Evolutionary conservation across 2,329 filamentous ascomycete species (phyloP).

Genomic region (Sarocladiaceae sp.): DNA sequence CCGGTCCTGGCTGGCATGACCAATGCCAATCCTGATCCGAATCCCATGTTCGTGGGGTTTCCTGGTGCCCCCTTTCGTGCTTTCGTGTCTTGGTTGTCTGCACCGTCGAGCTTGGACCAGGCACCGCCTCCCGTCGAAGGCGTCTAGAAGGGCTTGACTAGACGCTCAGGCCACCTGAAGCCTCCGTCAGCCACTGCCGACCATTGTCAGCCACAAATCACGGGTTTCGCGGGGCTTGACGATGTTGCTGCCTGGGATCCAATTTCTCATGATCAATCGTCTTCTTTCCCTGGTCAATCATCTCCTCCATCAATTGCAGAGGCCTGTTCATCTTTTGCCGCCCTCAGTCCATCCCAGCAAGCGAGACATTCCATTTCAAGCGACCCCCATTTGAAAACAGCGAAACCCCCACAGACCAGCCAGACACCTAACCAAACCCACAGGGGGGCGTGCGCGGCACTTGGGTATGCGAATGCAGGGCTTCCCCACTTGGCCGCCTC

Average conservation of each 20-base stretch:
- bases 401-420: not conserved
- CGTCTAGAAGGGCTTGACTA: slow-evolving; percentile 1
- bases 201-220: not conserved
- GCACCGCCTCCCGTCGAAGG: not conserved
- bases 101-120: not conserved
- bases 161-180: not conserved
- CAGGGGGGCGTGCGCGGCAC: not conserved
- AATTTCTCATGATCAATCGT: too few relatives aligned
- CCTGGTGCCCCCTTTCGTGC: not conserved
- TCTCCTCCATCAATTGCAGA: too few relatives aligned
- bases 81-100: too few relatives aligned
- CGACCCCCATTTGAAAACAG: not conserved
- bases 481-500: slow-evolving; percentile 2
- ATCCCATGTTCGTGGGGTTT: not conserved
- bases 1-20: too few relatives aligned
- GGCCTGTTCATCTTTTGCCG: not conserved
- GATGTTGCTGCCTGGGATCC: too few relatives aligned
- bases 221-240: not conserved
- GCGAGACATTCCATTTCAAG: not conserved
- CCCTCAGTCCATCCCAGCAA: not conserved
- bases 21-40: not conserved
- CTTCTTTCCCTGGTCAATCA: too few relatives aligned
- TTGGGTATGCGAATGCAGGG: not conserved
- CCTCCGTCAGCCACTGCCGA: not conserved
- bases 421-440: not conserved